A percentile compares a stretch with the other conserved stretches of the same genome.
Evolutionary conservation across 176 grass and related monocot genomes (phyloP).

Genomic region (Lolium multiflorum): DNA sequence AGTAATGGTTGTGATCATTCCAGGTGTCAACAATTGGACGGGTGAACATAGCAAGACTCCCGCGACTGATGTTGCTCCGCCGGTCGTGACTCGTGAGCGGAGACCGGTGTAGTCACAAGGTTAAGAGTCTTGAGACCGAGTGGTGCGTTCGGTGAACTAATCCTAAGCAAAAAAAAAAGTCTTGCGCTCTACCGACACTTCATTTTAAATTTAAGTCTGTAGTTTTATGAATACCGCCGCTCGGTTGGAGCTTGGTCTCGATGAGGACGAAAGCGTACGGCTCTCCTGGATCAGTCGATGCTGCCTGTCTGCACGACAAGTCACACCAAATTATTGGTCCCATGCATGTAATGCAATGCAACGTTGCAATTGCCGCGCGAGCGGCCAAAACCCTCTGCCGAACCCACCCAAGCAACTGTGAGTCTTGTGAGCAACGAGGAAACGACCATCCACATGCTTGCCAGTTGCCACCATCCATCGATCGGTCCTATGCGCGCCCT

Average conservation of each 20-base stretch:
- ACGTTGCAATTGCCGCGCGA: background rate
- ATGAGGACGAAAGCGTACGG: background rate
- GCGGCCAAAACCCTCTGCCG: background rate
- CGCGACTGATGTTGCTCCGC: too few species aligned
- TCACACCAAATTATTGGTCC: slow-evolving; percentile 37
- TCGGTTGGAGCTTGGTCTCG: background rate
- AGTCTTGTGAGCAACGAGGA: background rate
- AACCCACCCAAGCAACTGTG: background rate
- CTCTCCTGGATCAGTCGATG: background rate
- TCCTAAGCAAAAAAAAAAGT: too few species aligned
- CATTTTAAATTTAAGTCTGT: background rate
- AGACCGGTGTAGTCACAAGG: background rate
- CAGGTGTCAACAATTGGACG: too few species aligned
- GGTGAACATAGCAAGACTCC: too few species aligned
- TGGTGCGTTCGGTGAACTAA: too few species aligned
- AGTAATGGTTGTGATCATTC: too few species aligned
- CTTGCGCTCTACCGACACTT: background rate
- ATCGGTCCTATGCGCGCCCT: background rate
- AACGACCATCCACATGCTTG: background rate
- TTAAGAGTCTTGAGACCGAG: too few species aligned
- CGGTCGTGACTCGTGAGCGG: too few species aligned
- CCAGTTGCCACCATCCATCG: background rate
- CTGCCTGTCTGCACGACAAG: background rate
- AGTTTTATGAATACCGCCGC: background rate
- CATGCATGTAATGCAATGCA: background rate